Percentiles rank a stretch among this genome's conserved stretches.
phyloP scores from a whole-genome alignment of 106 monocot genomes.

The Narthecium ossifragum region DNA sequence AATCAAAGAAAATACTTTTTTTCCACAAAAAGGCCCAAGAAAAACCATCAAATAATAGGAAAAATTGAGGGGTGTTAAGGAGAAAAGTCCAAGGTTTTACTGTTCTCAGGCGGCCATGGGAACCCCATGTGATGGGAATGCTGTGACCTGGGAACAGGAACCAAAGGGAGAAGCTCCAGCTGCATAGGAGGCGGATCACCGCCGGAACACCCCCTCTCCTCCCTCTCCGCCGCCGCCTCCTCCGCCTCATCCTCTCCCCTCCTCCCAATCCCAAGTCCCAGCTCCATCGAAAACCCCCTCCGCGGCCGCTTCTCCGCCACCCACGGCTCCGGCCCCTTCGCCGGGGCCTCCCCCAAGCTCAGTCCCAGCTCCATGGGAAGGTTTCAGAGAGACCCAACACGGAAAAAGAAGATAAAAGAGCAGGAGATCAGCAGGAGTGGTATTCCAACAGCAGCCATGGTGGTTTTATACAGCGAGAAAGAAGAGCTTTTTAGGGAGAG shows the following conservation, averaged over 20 bases:
- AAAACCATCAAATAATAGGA: not conserved
- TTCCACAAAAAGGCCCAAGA: not conserved
- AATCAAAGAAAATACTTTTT: not conserved
- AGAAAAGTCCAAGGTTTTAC: slow-evolving; percentile 11
- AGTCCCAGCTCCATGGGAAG: slow-evolving; percentile 29
- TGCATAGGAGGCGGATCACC: slow-evolving; percentile 30
- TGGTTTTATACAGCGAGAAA: not conserved
- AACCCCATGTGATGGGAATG: slow-evolving; percentile 4
- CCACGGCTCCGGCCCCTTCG: not conserved
- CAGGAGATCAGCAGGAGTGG: not conserved
- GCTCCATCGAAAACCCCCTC: slow-evolving; percentile 23
- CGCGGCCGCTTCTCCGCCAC: not conserved
- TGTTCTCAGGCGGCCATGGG: slow-evolving; percentile 12
- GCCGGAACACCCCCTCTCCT: slow-evolving; percentile 5
- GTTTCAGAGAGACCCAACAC: not conserved
- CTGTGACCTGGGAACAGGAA: not conserved
- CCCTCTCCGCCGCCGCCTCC: not conserved
- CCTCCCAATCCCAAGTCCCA: slow-evolving; percentile 16
- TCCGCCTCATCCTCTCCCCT: not conserved
- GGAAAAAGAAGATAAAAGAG: not conserved
- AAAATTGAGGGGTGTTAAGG: not conserved
- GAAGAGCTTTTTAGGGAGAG: not conserved
- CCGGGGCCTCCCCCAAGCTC: slow-evolving; percentile 15
- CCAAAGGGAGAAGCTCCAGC: slow-evolving; percentile 19
- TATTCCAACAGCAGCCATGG: not conserved